Evolutionary conservation across 78 protist species (phyloP), one percentile per base, ranked within the genome.

Genomic region (Pigoraptor vietnamica): DNA sequence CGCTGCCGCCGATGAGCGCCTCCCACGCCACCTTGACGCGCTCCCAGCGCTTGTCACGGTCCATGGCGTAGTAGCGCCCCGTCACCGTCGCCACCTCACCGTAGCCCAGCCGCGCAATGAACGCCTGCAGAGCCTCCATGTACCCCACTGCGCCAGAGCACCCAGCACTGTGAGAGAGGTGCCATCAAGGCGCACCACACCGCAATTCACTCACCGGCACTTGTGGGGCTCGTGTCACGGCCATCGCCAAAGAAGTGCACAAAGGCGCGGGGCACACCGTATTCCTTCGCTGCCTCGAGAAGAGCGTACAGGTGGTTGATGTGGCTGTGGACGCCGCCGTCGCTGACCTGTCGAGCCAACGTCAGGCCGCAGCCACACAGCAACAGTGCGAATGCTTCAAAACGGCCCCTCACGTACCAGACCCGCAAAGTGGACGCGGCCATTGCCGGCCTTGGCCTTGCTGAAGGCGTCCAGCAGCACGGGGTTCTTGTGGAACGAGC

Each of bases 31-130:
- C 9, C 79, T 87, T 34, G 37, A 87, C 36, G 56, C 93, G 93
- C 90, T 91, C 93, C 93, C 93, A 91, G 37, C 93, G 90, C 81
- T 40, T 91, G 93, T 91, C 93, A 37, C 93, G 90, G 90, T 91
- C 93, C 93, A 91, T 91, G 19, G 93, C 90, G 38, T 91, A 91
- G 93, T 91, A 91, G 32, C 93, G 90, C 21, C 93, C 90, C n/a
- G 33, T 23, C 24, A 91, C 9, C 23, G 39, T 29, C 9, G 90
- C 90, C 14, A 91, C 23, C 37, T 1, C 0, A n/a, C 90, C 89
- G 39, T 91, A 91, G 36, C 23, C 10, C 37, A 56, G 9, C 24
- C 0, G 81, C 19, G 24, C 39, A 6, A 81, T 1, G 56, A 1
- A 32, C 39, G 0, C n/a, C 35, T 25, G 86, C 86, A 90, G 37